Percentiles rank a stretch among this genome's conserved stretches.
Conservation (phyloP, 148 eudicot species). For the Cornus kousa region DNA sequence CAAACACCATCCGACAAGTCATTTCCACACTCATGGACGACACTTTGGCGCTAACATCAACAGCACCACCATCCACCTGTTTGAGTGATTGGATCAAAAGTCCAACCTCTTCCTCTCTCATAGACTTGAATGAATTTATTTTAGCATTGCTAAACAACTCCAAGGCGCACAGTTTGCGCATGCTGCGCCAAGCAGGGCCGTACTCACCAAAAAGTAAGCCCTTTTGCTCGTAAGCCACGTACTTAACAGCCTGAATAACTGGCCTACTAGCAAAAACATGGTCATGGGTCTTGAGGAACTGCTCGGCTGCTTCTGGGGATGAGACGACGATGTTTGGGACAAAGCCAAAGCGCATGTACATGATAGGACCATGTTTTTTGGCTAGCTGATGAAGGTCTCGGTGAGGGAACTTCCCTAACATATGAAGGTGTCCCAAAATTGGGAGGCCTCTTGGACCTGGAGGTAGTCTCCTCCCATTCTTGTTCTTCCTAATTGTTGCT, state of each 20-base stretch:
- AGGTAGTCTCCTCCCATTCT: too few species aligned
- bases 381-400: slow-evolving; percentile 18
- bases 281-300: too few species aligned
- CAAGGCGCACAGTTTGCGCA: slow-evolving; percentile 15
- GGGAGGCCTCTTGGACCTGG: too few species aligned
- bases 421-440: slow-evolving; percentile 24
- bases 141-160: slow-evolving; percentile 7
- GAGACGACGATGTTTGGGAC: too few species aligned
- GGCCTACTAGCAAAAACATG: slow-evolving; percentile 28
- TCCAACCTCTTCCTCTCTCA: slow-evolving; percentile 11
- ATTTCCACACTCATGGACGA: too few species aligned
- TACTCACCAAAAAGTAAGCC: not conserved
- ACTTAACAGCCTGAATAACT: not conserved
- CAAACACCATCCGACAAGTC: too few species aligned
- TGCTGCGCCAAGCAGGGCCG: slow-evolving; percentile 18
- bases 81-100: not conserved
- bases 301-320: too few species aligned
- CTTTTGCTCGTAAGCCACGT: slow-evolving; percentile 2
- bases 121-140: slow-evolving; percentile 8
- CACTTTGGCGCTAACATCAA: too few species aligned
- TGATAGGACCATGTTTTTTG: slow-evolving; percentile 30
- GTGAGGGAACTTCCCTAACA: slow-evolving; percentile 29
- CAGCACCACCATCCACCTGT: too few species aligned
- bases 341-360: slow-evolving; percentile 25
- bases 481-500: too few species aligned